Percentiles rank a stretch among this genome's conserved stretches.
Conservation (phyloP, 495 filamentous ascomycete species). For the Talaromyces adpressus region DNA sequence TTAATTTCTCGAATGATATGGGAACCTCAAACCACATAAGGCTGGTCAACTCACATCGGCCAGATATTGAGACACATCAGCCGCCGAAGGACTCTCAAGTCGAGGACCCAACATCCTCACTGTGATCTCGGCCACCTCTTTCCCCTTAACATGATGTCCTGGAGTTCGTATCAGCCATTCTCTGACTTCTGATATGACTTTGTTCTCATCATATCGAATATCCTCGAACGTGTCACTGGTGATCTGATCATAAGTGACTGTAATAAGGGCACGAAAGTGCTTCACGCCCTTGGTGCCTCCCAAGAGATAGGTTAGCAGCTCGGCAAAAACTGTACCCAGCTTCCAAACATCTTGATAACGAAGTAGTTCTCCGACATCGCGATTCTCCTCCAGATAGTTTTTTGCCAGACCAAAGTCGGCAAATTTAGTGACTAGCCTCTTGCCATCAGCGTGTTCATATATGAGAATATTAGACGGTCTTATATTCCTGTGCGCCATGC, state of each 20-base stretch:
- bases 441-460: background rate
- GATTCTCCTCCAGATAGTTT: too few species aligned
- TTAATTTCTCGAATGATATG: too few species aligned
- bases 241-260: background rate
- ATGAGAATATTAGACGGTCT: background rate
- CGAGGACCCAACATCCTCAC: background rate
- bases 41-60: too few species aligned
- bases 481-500: background rate
- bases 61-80: background rate
- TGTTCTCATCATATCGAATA: background rate
- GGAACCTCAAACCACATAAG: too few species aligned
- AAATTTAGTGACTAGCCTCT: background rate
- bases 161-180: background rate
- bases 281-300: background rate
- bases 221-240: background rate
- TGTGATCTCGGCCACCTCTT: background rate
- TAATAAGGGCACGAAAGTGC: background rate
- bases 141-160: background rate
- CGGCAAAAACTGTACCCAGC: background rate
- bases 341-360: background rate
- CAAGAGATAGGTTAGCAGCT: background rate
- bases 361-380: too few species aligned
- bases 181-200: background rate
- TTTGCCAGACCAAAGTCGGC: background rate
- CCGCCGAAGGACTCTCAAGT: background rate